Percentiles rank a stretch among this genome's conserved stretches.
These are phyloP conservation scores for Neurospora sublineolata DNA, from an alignment of 495 filamentous ascomycete genomes.

Conservation along the genomic window DNA sequence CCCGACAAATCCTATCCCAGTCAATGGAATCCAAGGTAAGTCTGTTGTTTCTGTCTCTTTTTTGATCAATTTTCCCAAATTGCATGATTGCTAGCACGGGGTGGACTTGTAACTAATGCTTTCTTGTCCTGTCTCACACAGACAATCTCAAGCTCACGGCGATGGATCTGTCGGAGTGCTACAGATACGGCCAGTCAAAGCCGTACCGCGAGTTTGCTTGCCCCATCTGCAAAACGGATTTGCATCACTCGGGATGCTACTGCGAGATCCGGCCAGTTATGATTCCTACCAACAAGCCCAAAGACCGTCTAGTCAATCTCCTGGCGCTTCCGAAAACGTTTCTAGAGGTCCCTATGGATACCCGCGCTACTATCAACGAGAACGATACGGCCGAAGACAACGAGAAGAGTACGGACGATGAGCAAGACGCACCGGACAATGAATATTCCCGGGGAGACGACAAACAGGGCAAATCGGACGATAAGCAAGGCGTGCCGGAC, in stretches of 20 bases:
- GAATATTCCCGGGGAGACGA: no score
- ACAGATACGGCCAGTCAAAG: background rate
- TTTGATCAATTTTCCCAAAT: no score
- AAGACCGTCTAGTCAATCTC: background rate
- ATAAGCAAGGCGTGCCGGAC: no score
- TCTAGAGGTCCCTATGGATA: background rate
- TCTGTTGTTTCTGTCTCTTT: background rate
- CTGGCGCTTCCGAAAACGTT: background rate
- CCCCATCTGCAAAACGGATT: background rate
- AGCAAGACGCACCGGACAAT: no score
- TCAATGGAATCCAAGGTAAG: background rate
- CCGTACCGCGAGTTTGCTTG: background rate
- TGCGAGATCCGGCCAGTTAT: background rate
- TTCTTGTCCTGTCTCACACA: background rate
- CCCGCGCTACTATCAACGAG: background rate
- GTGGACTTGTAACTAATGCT: background rate
- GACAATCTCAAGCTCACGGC: background rate
- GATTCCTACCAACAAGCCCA: background rate
- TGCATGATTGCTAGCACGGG: no score
- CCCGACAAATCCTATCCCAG: background rate
- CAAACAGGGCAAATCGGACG: no score
- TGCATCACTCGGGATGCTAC: background rate
- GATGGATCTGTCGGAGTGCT: background rate
- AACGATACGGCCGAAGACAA: no score
- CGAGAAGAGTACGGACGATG: no score